Conservation (phyloP, 192 early-diverging fungal genomes). For the Coemansia sp. region DNA sequence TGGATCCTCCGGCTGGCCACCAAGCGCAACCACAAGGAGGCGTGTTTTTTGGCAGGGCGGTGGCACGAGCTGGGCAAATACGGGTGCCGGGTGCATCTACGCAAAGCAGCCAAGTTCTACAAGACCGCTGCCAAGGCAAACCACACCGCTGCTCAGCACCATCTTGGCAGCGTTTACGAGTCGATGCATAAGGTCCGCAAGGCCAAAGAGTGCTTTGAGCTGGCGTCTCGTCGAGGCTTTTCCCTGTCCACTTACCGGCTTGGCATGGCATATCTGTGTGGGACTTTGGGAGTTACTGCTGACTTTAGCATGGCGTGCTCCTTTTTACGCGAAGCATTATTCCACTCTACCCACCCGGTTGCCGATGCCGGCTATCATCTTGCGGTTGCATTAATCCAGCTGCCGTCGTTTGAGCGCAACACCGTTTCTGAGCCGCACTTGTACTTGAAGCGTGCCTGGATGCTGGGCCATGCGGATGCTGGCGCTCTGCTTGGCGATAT, state of each 20-base stretch:
- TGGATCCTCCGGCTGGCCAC: conserved; percentile 49
- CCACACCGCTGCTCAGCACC: conserved; percentile 37
- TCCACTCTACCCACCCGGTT: conserved; percentile 49
- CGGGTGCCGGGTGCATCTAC: conserved; percentile 33
- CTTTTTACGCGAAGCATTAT: conserved; percentile 45
- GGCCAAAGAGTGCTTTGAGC: conserved; percentile 44
- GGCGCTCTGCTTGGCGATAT: conserved; percentile 46
- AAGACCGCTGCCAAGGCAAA: conserved; percentile 25
- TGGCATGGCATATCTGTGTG: conserved; percentile 50
- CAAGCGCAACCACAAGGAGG: conserved; percentile 34
- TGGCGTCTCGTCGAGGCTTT: conserved; percentile 37
- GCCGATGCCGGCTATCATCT: conserved; percentile 50
- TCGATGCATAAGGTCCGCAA: conserved; percentile 25
- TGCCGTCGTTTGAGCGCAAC: conserved; percentile 41
- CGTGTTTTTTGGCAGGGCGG: conserved; percentile 48
- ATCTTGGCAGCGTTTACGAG: conserved; percentile 38
- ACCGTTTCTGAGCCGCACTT: conserved; percentile 43
- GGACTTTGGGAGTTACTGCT: conserved; percentile 38
- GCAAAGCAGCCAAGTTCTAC: conserved; percentile 44
- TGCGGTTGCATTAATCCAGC: conserved; percentile 47
- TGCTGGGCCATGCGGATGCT: conserved; percentile 40
- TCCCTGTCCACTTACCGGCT: conserved; percentile 42
- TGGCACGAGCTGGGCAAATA: conserved; percentile 53
- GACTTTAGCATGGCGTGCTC: conserved; percentile 53
- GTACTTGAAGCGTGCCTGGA: conserved; percentile 49